Conservation (phyloP, 352 stramenopile species). For the Phytophthora fragariae region DNA sequence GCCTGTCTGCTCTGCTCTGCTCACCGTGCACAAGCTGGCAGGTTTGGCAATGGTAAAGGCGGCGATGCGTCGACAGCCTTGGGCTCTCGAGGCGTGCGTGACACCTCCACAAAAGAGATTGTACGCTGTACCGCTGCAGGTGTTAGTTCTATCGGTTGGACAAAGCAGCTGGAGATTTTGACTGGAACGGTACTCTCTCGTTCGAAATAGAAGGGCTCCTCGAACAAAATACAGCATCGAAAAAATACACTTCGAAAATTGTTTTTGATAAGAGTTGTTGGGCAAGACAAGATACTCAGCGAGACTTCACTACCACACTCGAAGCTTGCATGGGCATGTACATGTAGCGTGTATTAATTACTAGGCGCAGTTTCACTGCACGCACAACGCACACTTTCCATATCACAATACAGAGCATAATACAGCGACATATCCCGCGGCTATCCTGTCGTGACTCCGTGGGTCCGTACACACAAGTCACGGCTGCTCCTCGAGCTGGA, state of each 20-base stretch:
- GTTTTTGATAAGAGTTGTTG: background rate
- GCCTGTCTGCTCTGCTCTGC: slow-evolving; percentile 28
- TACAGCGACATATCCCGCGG: slow-evolving; percentile 21
- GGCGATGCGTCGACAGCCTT: background rate
- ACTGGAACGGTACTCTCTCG: background rate
- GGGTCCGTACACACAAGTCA: background rate
- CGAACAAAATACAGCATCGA: slow-evolving; percentile 8
- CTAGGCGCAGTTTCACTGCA: background rate
- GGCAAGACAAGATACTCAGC: background rate
- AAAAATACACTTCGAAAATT: background rate
- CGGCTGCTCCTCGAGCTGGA: slow-evolving; percentile 13
- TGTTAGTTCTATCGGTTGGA: slow-evolving; percentile 1
- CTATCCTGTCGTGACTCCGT: slow-evolving; percentile 20
- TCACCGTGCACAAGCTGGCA: background rate
- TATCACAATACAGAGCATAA: background rate
- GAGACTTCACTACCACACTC: background rate
- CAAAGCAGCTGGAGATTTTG: slow-evolving; percentile 10
- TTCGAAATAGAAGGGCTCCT: slow-evolving; percentile 27
- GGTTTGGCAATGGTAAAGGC: slow-evolving; percentile 5
- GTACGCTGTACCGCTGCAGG: background rate
- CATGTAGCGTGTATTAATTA: background rate
- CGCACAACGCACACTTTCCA: slow-evolving; percentile 10
- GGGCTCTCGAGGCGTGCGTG: background rate
- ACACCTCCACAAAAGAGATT: slow-evolving; percentile 1
- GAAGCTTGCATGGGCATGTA: background rate